Conservation (phyloP, 1,284 basidiomycete species). For the Cryptococcus sp. region DNA sequence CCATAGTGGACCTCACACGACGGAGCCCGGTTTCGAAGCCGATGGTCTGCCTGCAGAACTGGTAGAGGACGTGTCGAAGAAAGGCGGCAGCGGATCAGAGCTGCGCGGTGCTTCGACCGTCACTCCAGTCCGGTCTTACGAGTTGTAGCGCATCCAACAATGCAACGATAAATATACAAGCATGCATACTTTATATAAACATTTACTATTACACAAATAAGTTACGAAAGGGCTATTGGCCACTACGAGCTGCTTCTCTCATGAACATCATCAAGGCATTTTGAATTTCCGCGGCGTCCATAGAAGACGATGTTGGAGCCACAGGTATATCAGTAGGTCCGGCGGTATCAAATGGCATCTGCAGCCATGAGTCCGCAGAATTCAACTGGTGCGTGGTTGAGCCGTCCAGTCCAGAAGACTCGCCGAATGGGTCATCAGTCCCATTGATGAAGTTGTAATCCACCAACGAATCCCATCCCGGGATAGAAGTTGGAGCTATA, state of each 20-base stretch:
- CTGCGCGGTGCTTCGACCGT: slow-evolving; percentile 5
- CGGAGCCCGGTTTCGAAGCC: not conserved
- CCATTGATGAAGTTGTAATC: no score
- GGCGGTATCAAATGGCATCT: no score
- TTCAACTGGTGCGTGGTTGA: not conserved
- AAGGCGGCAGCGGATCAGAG: not conserved
- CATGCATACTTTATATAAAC: not conserved
- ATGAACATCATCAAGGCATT: slow-evolving; percentile 14
- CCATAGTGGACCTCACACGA: slow-evolving; percentile 9
- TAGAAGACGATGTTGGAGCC: not conserved
- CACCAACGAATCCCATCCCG: no score
- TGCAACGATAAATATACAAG: no score
- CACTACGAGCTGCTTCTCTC: slow-evolving; percentile 10
- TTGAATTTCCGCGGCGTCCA: slow-evolving; percentile 1
- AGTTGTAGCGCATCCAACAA: not conserved
- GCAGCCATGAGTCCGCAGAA: not conserved
- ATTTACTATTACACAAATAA: not conserved
- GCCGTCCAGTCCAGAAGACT: not conserved
- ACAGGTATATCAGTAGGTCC: no score
- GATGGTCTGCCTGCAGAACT: no score
- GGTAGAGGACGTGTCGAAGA: no score
- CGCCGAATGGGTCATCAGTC: no score
- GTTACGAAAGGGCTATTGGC: not conserved
- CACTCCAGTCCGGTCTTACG: slow-evolving; percentile 4
- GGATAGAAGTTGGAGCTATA: no score